Percentiles rank a stretch among this genome's conserved stretches.
Evolutionary conservation across 2,329 filamentous ascomycete species (phyloP).

Genomic region (Cercospora berteroae): DNA sequence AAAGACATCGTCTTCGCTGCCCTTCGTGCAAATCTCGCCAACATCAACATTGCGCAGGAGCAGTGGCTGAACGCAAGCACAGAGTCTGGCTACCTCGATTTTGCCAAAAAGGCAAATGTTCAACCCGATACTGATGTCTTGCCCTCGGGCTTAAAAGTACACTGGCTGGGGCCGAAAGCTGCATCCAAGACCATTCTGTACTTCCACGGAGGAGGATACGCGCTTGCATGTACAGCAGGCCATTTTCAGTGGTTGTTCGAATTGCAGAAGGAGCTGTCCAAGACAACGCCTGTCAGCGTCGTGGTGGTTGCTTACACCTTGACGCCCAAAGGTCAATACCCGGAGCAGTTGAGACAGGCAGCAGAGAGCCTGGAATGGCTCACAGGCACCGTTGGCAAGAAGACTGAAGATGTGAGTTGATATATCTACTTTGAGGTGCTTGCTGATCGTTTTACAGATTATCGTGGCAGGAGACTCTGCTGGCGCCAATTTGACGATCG

Average conservation of each 20-base stretch:
- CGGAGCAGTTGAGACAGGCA: conserved; percentile 50
- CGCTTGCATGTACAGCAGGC: conserved; percentile 46
- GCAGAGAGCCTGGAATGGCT: conserved; percentile 47
- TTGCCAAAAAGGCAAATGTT: conserved; percentile 39
- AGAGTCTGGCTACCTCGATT: conserved; percentile 39
- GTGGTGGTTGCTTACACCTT: conserved; percentile 60
- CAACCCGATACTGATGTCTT: conserved; percentile 42
- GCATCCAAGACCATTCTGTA: conserved; percentile 47
- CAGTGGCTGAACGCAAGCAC: conserved; percentile 37
- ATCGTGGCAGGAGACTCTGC: conserved; percentile 55
- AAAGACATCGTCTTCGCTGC: conserved; percentile 33
- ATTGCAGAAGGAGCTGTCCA: conserved; percentile 44
- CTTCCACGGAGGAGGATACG: conserved; percentile 57
- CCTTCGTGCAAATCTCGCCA: conserved; percentile 27
- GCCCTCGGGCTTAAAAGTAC: conserved; percentile 45
- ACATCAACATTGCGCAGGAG: conserved; percentile 37
- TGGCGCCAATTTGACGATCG: conserved; percentile 51
- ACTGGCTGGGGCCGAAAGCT: conserved; percentile 47
- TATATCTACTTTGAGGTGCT: background rate
- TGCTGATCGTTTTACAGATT: conserved; percentile 35
- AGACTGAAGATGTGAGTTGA: conserved; percentile 36
- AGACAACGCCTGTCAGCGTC: conserved; percentile 46
- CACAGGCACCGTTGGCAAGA: conserved; percentile 38
- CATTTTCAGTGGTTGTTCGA: conserved; percentile 51
- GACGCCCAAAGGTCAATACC: conserved; percentile 46